phyloP scores from a whole-genome alignment of 345 rosid species.

The Brassica incana region DNA sequence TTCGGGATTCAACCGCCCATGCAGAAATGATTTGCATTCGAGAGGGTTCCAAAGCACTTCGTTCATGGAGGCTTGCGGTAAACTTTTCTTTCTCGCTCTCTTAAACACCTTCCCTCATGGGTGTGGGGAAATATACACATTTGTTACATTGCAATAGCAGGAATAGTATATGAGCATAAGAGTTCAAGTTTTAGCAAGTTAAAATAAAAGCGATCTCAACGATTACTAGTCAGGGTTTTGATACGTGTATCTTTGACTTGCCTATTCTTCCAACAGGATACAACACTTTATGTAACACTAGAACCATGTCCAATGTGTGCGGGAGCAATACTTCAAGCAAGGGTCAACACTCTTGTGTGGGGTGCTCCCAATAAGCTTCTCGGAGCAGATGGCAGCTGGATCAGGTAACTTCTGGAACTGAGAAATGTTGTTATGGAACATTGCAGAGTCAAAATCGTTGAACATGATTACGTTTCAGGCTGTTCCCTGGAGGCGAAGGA shows the following conservation, averaged over 20 bases:
- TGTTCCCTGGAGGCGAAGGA: slow-evolving; percentile 60
- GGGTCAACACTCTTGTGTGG: slow-evolving; percentile 87
- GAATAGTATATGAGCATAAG: slow-evolving; percentile 1
- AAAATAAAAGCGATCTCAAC: not conserved
- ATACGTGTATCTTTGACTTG: not conserved
- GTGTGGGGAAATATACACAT: not conserved
- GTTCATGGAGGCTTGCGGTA: slow-evolving; percentile 91
- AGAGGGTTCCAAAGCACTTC: slow-evolving; percentile 76
- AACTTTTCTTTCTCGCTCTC: slow-evolving; percentile 25
- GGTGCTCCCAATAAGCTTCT: slow-evolving; percentile 99
- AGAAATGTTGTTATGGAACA: not conserved
- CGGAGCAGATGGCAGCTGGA: slow-evolving; percentile 99
- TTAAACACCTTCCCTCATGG: not conserved
- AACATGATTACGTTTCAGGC: slow-evolving; percentile 46
- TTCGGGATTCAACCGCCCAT: slow-evolving; percentile 95
- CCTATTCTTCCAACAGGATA: slow-evolving; percentile 48
- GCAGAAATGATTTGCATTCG: slow-evolving; percentile 97
- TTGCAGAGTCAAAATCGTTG: not conserved
- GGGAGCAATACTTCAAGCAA: slow-evolving; percentile 97
- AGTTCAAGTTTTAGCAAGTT: not conserved
- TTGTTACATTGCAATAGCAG: slow-evolving; percentile 12
- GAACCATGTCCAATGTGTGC: slow-evolving; percentile 99
- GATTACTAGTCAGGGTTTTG: not conserved
- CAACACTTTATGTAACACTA: slow-evolving; percentile 88
- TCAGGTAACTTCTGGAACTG: slow-evolving; percentile 49